Conservation (phyloP, 352 stramenopile genomes). For the Elongisporangium anandrum region DNA sequence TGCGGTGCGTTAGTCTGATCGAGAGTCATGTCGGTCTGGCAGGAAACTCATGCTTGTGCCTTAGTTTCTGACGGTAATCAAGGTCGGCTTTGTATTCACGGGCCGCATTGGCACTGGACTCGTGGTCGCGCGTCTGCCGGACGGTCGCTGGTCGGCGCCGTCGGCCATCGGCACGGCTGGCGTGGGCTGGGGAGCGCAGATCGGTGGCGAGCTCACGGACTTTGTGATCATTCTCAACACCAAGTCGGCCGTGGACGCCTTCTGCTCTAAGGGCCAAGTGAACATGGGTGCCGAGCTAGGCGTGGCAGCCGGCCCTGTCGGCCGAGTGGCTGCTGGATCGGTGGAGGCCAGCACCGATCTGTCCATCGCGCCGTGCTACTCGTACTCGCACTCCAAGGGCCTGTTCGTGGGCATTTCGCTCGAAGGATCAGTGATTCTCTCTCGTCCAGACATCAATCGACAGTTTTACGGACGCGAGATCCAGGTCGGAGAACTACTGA, state of each 20-base stretch:
- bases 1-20: constrained; percentile 41
- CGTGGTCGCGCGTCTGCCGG: constrained; percentile 87
- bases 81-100: constrained; percentile 86
- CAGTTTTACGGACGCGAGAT: constrained; percentile 90
- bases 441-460: constrained; percentile 87
- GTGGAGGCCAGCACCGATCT: constrained; percentile 71
- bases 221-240: constrained; percentile 95
- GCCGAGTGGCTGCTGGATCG: constrained; percentile 73
- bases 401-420: constrained; percentile 88
- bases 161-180: constrained; percentile 92
- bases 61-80: constrained; percentile 91
- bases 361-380: constrained; percentile 88
- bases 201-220: constrained; percentile 91
- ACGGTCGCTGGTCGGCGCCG: constrained; percentile 94
- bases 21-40: too few relatives aligned
- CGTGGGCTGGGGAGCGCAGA: constrained; percentile 87
- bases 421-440: constrained; percentile 88
- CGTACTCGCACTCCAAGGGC: constrained; percentile 90
- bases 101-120: constrained; percentile 90
- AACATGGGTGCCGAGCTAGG: constrained; percentile 89
- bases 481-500: constrained; percentile 62
- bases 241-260: constrained; percentile 80
- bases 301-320: constrained; percentile 86
- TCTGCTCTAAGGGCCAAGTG: constrained; percentile 79
- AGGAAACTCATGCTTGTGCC: constrained; percentile 2